Conservation (phyloP, 768 basidiomycete species). For the Lactifluus echinatus region DNA sequence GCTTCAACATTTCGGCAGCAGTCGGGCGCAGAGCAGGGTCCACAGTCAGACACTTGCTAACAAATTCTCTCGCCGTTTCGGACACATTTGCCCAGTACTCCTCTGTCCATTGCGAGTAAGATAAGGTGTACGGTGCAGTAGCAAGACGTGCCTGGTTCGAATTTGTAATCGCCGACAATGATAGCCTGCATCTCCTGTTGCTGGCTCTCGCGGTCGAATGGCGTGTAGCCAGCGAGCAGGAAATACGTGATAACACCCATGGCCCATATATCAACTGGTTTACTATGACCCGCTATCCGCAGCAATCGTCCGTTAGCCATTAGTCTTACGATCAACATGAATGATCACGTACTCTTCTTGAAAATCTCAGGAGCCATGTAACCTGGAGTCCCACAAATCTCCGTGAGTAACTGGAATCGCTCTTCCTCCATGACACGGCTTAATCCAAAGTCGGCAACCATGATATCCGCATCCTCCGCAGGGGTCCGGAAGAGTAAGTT, state of each 20-base stretch:
- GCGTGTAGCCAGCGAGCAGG: slow-evolving; percentile 89
- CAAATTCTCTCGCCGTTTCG: slow-evolving; percentile 74
- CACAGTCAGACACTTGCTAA: slow-evolving; percentile 71
- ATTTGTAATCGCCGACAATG: slow-evolving; percentile 86
- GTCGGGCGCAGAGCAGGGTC: slow-evolving; percentile 79
- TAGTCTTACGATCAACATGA: background rate
- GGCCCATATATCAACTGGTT: slow-evolving; percentile 94
- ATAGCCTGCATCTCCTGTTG: slow-evolving; percentile 94
- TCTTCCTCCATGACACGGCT: slow-evolving; percentile 87
- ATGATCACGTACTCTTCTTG: slow-evolving; percentile 61
- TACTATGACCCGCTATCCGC: slow-evolving; percentile 72
- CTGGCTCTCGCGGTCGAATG: slow-evolving; percentile 88
- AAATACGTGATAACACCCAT: slow-evolving; percentile 99
- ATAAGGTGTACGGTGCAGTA: background rate
- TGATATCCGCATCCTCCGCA: slow-evolving; percentile 87
- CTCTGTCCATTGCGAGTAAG: slow-evolving; percentile 29
- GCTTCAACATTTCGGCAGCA: slow-evolving; percentile 60
- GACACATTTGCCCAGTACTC: slow-evolving; percentile 89
- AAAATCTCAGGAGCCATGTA: slow-evolving; percentile 98
- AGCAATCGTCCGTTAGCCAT: slow-evolving; percentile 2
- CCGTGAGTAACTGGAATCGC: slow-evolving; percentile 80
- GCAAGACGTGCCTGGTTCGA: slow-evolving; percentile 49
- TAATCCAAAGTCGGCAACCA: slow-evolving; percentile 96
- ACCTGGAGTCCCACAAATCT: slow-evolving; percentile 93
- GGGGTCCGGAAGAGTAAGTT: slow-evolving; percentile 90